Evolutionary conservation across 148 eudicot genomes (phyloP), one percentile per base, ranked within the genome.

Genomic region (Mesembryanthemum crystallinum): DNA sequence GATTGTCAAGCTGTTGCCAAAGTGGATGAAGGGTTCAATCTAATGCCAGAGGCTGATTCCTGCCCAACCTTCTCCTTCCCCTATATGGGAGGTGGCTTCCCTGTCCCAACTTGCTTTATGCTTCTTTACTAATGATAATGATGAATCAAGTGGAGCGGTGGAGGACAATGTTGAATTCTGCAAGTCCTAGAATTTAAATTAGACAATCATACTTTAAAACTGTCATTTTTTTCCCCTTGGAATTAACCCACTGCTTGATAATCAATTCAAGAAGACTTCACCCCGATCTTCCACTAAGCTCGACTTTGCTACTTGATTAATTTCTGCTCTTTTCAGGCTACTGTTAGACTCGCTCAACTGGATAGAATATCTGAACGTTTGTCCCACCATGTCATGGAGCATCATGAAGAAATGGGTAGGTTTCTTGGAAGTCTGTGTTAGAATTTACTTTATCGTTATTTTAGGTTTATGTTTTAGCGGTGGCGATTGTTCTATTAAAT

Each of bases 351-450:
- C 79, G 89, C 92, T 65, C 98, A 94, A 76, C 81, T 92, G 86
- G 98, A 94, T 77, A 87, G 62, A 64, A 86, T 92, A 74, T 75
- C 89, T 59, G 96, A 89, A 66, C 86, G 86, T 75, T 87, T 94
- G 76, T 89, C 98, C 55, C 89, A 75, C 78, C 93, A 92, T 86
- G 97, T 94, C 73, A 92, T 92, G 94, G 96, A 89, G 86, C 90
- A 92, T 82, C 90, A 94, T 75, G 98, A 94, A 83, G 88, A 86
- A 84, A 94, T 94, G 98, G 98, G 98, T 90, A 82, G 72, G 88
- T 69, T 75, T 76, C 67, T 77, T 33, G 64, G 45, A 64, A 67
- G 54, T 67, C 47, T 65, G 49, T 64, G 47, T 49, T 54, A 76
- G 11, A 62, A 67, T 58, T 47, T 39, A 25, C 43, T 9, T 47